These are phyloP conservation scores for Trichoderma gamsii DNA, from an alignment of 495 filamentous ascomycete genomes.

Conservation along the genomic window DNA sequence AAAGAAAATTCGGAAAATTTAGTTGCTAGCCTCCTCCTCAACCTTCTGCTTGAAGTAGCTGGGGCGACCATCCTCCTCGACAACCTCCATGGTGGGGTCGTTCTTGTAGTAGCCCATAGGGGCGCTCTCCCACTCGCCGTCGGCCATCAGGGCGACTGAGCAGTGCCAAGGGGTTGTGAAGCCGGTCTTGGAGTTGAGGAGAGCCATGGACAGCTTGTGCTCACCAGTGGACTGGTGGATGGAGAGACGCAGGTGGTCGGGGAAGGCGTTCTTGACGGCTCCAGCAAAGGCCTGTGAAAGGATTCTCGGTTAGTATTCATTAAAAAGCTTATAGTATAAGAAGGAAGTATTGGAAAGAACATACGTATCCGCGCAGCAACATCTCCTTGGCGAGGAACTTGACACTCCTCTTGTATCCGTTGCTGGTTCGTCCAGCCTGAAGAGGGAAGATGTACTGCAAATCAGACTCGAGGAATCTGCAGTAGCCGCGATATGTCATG, in stretches of 20 bases:
- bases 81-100: not conserved
- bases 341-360: not conserved
- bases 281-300: conserved; percentile 42
- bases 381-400: conserved; percentile 26
- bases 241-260: conserved; percentile 49
- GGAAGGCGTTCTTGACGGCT: conserved; percentile 39
- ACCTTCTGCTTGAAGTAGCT: not conserved
- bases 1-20: not conserved
- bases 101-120: conserved; percentile 20
- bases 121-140: conserved; percentile 18
- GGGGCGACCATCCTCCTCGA: not conserved
- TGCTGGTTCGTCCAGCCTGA: conserved; percentile 33
- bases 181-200: conserved; percentile 32
- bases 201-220: conserved; percentile 47
- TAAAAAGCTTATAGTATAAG: not conserved
- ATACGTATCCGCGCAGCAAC: conserved; percentile 48
- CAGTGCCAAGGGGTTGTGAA: conserved; percentile 38
- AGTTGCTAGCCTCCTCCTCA: no score
- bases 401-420: conserved; percentile 22
- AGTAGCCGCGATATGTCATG: conserved; percentile 53
- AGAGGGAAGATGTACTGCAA: conserved; percentile 40
- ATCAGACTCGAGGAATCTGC: conserved; percentile 51
- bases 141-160: conserved; percentile 25
- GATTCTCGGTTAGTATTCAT: not conserved
- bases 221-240: conserved; percentile 51